Percentiles rank a stretch among this genome's conserved stretches.
These are phyloP conservation scores for Pseudocercospora fuligena DNA, from an alignment of 2,329 filamentous ascomycete species.

Conservation along the genomic window DNA sequence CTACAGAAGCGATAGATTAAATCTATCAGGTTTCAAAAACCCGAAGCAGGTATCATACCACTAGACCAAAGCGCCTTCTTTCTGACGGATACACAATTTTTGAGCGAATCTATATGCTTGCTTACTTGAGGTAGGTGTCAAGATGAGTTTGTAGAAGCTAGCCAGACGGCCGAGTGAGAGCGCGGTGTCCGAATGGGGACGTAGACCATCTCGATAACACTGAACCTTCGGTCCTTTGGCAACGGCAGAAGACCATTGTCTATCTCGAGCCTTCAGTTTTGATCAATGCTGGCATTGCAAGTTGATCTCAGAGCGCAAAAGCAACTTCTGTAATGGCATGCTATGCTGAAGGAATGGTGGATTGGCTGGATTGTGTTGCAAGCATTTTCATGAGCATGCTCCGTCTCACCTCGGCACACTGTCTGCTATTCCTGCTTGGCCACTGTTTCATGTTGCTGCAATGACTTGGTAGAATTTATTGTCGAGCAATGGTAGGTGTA, in stretches of 20 bases:
- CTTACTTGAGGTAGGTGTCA: background rate
- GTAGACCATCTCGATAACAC: background rate
- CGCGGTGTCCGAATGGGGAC: background rate
- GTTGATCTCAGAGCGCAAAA: background rate
- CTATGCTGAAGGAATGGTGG: background rate
- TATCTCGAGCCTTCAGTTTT: background rate
- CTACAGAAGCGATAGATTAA: background rate
- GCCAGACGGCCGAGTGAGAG: background rate
- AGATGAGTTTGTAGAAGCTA: background rate
- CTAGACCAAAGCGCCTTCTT: constrained; percentile 1
- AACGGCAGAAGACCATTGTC: background rate
- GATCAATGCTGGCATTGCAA: background rate
- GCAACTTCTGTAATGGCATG: background rate
- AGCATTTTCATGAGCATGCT: background rate
- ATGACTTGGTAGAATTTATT: background rate
- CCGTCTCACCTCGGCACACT: background rate
- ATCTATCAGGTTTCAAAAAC: background rate
- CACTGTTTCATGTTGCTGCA: background rate
- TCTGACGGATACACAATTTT: background rate
- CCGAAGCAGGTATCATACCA: constrained; percentile 1
- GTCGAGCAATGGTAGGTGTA: background rate
- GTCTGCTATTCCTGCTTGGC: background rate
- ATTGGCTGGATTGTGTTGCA: background rate
- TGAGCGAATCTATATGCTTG: background rate
- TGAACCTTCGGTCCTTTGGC: background rate